Base-by-base conservation (phyloP, 441 rosid genomes). In the Populus tomentosa region DNA sequence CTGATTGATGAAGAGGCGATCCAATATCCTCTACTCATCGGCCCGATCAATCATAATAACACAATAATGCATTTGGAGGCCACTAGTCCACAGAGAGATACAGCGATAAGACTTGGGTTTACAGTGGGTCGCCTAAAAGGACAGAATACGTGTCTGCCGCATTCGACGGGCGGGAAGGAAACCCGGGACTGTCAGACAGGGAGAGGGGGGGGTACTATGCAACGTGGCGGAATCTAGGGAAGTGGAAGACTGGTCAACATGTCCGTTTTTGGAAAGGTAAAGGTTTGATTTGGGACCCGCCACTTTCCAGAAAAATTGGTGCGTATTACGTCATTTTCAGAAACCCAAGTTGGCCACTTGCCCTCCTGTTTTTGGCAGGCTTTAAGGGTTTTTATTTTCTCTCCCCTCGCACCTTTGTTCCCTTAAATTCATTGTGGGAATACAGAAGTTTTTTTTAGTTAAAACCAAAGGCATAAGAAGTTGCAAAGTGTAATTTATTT, bases 151-250 rank as follows among this genome's bases (percentile, higher is more conserved):
- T 69, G 72, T 70, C 79, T 40, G 56, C 79, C 83, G 77, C 75
- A 59, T 76, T 76, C 23, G 80, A 81, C 75, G 84, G 77, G 26
- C 36, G 53, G 35, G 73, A 70, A 50, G 56, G 21, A 71, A 78
- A 59, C 21, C 69, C n/a, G 63, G n/a, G 46, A 24, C 35, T 30
- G 23, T 10, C 56, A 16, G 56, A 50, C 20, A 63, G 18, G 10
- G 18, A 62, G 69, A 40, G 23, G 6, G 7, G 4, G 33, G 6
- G 11, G 6, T n/a, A 13, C 13, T 18, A 23, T 2, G 21, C 79
- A 76, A 78, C 74, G 78, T 83, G 78, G 64, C 28, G n/a, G n/a
- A 50, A 8, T 2, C 5, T 21, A 21, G 70, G 21, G 40, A 40
- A 35, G 56, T 50, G 20, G 56, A 59, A 66, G 70, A 62, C 75